phyloP scores from a whole-genome alignment of 164 flowering plant species.

The Protea cynaroides region DNA sequence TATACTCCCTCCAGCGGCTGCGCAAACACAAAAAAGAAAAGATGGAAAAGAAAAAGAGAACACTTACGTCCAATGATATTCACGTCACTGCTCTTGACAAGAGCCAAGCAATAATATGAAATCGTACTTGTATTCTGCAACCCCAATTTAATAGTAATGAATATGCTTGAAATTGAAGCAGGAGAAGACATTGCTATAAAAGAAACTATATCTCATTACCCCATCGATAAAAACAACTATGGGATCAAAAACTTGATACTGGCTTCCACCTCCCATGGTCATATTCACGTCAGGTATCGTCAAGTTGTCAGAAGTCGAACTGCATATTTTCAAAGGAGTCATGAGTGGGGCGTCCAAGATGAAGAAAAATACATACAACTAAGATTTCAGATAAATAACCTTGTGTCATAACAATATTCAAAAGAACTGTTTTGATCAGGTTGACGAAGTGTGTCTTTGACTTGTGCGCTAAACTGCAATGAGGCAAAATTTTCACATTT shows the following conservation, averaged over 20 bases:
- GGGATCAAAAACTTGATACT: constrained; percentile 21
- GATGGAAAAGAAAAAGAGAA: constrained; percentile 1
- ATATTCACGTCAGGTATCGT: neutral
- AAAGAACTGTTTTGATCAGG: too few relatives aligned
- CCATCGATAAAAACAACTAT: constrained; percentile 13
- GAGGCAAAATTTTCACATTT: too few relatives aligned
- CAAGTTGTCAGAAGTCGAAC: too few relatives aligned
- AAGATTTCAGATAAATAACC: too few relatives aligned
- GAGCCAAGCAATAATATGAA: constrained; percentile 49
- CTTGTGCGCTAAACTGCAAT: too few relatives aligned
- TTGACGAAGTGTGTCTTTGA: too few relatives aligned
- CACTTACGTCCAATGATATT: constrained; percentile 90
- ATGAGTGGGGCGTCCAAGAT: too few relatives aligned
- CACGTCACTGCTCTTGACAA: constrained; percentile 58
- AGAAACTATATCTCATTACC: constrained; percentile 33
- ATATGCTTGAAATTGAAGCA: neutral
- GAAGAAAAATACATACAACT: too few relatives aligned
- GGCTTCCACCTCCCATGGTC: constrained; percentile 30
- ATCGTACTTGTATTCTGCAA: constrained; percentile 35
- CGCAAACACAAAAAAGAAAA: too few relatives aligned
- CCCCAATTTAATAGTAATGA: constrained; percentile 7
- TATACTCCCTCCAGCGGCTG: too few relatives aligned
- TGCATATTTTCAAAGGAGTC: too few relatives aligned
- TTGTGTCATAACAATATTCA: too few relatives aligned
- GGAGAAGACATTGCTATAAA: neutral